A percentile compares a stretch with the other conserved stretches of the same genome.
phyloP scores from a whole-genome alignment of 2,329 filamentous ascomycete genomes.

The Myotisia sp. region DNA sequence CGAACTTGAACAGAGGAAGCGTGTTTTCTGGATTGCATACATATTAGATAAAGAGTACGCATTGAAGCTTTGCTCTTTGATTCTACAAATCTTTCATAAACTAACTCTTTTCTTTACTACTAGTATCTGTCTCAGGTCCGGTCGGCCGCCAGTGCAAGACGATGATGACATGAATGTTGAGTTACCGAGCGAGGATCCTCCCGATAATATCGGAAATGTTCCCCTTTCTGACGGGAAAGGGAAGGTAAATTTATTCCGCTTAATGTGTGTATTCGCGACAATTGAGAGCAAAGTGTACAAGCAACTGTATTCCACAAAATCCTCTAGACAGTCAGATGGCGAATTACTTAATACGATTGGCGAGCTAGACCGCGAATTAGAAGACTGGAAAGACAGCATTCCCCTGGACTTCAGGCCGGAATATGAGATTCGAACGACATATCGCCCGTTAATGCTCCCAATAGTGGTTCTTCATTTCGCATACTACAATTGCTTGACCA shows the following conservation, averaged over 20 bases:
- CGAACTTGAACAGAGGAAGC: constrained; percentile 79
- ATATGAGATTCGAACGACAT: constrained; percentile 83
- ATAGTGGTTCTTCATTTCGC: constrained; percentile 89
- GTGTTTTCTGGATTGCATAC: constrained; percentile 66
- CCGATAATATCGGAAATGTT: constrained; percentile 88
- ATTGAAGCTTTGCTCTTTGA: constrained; percentile 1
- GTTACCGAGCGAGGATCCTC: constrained; percentile 75
- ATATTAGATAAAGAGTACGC: constrained; percentile 55
- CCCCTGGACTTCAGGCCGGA: constrained; percentile 94
- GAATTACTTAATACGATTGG: constrained; percentile 91
- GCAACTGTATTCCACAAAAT: constrained; percentile 80
- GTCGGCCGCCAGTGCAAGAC: constrained; percentile 56
- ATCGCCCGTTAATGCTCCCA: constrained; percentile 86
- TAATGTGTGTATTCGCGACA: constrained; percentile 79
- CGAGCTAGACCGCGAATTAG: constrained; percentile 75
- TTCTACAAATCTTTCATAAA: constrained; percentile 13
- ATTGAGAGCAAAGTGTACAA: constrained; percentile 95
- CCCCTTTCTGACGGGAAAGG: constrained; percentile 75
- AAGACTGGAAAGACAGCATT: constrained; percentile 93
- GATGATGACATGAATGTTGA: constrained; percentile 91
- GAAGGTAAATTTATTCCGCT: constrained; percentile 87
- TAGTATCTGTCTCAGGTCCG: constrained; percentile 55
- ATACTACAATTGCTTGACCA: constrained; percentile 96
- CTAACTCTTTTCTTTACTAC: constrained; percentile 13
- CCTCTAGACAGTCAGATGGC: constrained; percentile 79